Conservation (phyloP, 78 protist genomes). For the Cavenderia fasciculata region DNA sequence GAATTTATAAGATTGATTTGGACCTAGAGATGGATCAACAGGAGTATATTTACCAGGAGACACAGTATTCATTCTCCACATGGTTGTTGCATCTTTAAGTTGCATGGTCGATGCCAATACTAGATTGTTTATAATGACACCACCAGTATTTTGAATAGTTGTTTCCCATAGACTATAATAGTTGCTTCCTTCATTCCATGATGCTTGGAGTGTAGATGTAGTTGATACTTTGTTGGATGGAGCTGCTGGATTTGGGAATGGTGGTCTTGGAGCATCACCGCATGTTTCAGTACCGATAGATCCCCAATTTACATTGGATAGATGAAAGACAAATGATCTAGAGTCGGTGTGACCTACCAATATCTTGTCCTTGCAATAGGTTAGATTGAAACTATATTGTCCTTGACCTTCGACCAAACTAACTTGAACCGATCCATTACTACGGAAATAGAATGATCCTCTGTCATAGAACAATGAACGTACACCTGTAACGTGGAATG, state of each 20-base stretch:
- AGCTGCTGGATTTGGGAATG: too few relatives aligned
- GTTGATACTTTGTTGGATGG: too few relatives aligned
- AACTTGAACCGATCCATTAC: background rate
- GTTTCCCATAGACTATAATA: too few relatives aligned
- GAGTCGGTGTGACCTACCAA: too few relatives aligned
- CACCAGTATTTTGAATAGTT: background rate
- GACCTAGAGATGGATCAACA: background rate
- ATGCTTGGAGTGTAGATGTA: too few relatives aligned
- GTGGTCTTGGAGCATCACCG: too few relatives aligned
- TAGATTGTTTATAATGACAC: background rate
- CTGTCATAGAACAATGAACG: background rate
- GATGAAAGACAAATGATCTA: too few relatives aligned
- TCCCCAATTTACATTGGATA: too few relatives aligned
- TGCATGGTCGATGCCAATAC: background rate
- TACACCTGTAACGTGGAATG: background rate
- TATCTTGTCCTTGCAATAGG: background rate
- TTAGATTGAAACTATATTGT: background rate
- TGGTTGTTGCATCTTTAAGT: background rate
- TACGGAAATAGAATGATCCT: background rate
- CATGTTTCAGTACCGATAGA: too few relatives aligned
- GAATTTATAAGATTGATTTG: background rate
- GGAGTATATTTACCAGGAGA: background rate
- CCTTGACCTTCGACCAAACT: background rate
- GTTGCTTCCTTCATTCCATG: too few relatives aligned
- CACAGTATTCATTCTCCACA: constrained; percentile 12